These are phyloP conservation scores for Coemansia sp. DNA, from an alignment of 192 early-diverging fungal species.

Conservation along the genomic window DNA sequence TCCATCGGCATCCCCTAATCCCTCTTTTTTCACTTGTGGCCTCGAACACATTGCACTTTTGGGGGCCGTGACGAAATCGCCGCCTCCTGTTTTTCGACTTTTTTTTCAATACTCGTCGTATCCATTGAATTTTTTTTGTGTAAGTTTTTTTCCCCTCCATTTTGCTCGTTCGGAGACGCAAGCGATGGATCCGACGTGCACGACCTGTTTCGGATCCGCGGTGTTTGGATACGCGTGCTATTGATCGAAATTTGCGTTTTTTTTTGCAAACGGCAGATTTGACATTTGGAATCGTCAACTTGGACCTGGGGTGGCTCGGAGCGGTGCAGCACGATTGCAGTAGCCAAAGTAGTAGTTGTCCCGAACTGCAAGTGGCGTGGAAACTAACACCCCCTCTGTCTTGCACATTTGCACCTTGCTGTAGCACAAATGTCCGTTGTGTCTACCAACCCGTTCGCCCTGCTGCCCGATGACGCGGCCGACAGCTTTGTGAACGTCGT, in stretches of 20 bases:
- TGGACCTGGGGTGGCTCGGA: no score
- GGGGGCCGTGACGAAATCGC: neutral
- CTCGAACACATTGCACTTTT: no score
- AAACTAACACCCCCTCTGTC: no score
- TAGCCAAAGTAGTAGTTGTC: no score
- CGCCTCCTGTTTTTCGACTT: neutral
- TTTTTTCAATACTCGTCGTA: neutral
- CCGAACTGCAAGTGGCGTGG: neutral
- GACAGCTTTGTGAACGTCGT: constrained; percentile 48
- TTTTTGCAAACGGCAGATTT: neutral
- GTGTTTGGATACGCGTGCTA: neutral
- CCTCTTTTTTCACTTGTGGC: no score
- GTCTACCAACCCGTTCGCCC: constrained; percentile 67
- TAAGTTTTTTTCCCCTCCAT: neutral
- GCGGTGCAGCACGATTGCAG: no score
- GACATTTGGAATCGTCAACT: neutral
- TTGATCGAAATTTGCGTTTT: neutral
- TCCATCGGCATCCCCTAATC: neutral
- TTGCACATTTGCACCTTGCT: no score
- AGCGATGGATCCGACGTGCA: neutral
- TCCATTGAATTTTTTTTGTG: neutral
- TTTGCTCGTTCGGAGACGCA: no score
- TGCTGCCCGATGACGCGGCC: constrained; percentile 62
- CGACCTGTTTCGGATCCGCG: neutral
- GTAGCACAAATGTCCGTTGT: constrained; percentile 51